These are phyloP conservation scores for Colletotrichum spinosum DNA, from an alignment of 2,329 filamentous ascomycete genomes.

Conservation along the genomic window DNA sequence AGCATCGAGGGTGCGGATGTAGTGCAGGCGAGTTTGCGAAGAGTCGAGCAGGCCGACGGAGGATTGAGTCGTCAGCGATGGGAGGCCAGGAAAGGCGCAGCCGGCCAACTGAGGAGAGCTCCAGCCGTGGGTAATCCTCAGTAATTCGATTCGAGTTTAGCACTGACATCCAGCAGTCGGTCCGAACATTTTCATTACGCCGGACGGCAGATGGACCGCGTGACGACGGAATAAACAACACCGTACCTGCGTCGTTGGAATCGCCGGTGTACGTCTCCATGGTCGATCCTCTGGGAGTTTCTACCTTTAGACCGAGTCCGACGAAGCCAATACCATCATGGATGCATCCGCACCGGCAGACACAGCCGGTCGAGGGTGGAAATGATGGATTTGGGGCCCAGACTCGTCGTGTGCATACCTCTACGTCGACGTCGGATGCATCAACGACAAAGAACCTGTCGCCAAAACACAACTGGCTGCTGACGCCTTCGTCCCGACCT, in stretches of 20 bases:
- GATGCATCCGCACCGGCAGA: conserved; percentile 49
- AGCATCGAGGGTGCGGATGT: conserved; percentile 53
- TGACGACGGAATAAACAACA: conserved; percentile 14
- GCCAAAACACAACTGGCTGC: conserved; percentile 13
- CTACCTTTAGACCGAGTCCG: conserved; percentile 59
- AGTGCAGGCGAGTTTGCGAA: conserved; percentile 55
- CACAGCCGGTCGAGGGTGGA: conserved; percentile 36
- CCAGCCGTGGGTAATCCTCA: conserved; percentile 23
- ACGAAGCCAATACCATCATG: conserved; percentile 64
- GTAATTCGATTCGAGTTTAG: too few species aligned
- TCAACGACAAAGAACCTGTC: conserved; percentile 8
- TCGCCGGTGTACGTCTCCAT: conserved; percentile 63
- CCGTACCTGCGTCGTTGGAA: conserved; percentile 8
- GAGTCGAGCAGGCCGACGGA: conserved; percentile 57
- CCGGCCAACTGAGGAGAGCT: conserved; percentile 29
- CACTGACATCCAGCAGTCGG: conserved; percentile 16
- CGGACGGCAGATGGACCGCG: conserved; percentile 12
- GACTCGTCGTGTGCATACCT: neutral
- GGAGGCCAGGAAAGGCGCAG: conserved; percentile 46
- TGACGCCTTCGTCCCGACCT: neutral
- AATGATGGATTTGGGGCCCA: neutral
- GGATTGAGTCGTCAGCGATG: conserved; percentile 59
- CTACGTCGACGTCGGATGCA: conserved; percentile 12
- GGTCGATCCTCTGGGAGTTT: conserved; percentile 58
- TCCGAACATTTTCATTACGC: conserved; percentile 13